phyloP scores from a whole-genome alignment of 1,284 basidiomycete species.

The Grifola frondosa region DNA sequence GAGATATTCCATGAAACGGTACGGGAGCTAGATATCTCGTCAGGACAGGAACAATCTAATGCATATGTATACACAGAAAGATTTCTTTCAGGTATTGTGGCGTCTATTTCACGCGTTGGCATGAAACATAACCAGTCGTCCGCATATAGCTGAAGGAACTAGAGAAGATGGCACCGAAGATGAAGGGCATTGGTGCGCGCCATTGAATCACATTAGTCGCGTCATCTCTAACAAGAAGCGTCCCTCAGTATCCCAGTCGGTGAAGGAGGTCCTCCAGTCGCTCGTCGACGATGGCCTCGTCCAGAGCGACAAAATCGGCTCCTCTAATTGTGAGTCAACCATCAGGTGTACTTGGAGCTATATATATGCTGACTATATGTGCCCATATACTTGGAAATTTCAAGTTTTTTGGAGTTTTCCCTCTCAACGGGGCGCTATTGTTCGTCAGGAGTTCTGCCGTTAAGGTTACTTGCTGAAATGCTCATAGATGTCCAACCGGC shows the following conservation, averaged over 20 bases:
- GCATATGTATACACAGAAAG: conserved; percentile 52
- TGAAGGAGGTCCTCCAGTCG: conserved; percentile 85
- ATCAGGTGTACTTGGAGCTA: conserved; percentile 1
- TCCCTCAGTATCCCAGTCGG: conserved; percentile 72
- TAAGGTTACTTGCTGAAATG: no score
- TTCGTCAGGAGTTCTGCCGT: conserved; percentile 36
- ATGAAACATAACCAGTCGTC: no score
- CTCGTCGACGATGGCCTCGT: conserved; percentile 84
- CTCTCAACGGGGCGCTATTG: conserved; percentile 78
- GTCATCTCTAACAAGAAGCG: neutral
- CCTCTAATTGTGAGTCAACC: conserved; percentile 81
- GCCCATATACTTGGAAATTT: conserved; percentile 26
- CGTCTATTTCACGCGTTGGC: no score
- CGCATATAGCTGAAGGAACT: conserved; percentile 81
- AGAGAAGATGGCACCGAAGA: conserved; percentile 80
- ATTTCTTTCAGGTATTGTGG: conserved; percentile 85
- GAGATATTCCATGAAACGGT: conserved; percentile 91
- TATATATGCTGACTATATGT: conserved; percentile 27
- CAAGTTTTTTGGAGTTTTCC: conserved; percentile 93
- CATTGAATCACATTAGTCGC: neutral
- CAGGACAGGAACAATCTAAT: no score
- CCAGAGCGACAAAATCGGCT: conserved; percentile 85
- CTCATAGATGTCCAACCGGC: conserved; percentile 61
- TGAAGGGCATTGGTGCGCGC: conserved; percentile 79
- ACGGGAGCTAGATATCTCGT: no score